These are phyloP conservation scores for Fusarium haematococcum DNA, from an alignment of 2,329 filamentous ascomycete genomes.

Conservation along the genomic window DNA sequence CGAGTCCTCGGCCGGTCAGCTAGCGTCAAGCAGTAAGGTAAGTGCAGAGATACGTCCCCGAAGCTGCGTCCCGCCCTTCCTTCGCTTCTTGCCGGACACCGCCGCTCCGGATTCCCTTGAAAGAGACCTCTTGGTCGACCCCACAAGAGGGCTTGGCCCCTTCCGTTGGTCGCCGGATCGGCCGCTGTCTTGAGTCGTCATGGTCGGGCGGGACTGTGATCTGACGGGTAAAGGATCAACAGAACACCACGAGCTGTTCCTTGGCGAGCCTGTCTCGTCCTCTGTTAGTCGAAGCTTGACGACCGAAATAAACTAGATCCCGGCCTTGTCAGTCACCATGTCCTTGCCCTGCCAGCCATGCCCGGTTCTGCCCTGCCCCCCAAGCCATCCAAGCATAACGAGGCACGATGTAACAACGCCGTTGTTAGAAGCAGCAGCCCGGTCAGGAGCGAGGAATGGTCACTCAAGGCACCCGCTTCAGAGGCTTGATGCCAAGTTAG, in stretches of 20 bases:
- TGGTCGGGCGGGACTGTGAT: not conserved
- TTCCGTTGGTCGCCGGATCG: constrained; percentile 1
- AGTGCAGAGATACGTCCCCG: constrained; percentile 15
- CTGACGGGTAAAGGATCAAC: constrained; percentile 5
- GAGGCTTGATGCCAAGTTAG: constrained; percentile 14
- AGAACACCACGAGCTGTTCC: not conserved
- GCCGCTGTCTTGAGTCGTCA: constrained; percentile 4
- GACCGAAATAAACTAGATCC: constrained; percentile 24
- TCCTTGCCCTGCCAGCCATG: not conserved
- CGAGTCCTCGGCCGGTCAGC: not conserved
- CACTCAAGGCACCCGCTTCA: not conserved
- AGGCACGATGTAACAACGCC: constrained; percentile 3
- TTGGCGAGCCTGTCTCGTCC: not conserved
- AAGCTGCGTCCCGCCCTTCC: constrained; percentile 9
- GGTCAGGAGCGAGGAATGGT: constrained; percentile 9
- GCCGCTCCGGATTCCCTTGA: constrained; percentile 14
- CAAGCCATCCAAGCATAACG: not conserved
- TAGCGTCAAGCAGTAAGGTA: constrained; percentile 13
- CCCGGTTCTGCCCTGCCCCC: not conserved
- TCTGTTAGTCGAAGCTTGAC: constrained; percentile 12
- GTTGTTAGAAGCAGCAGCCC: not conserved
- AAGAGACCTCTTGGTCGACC: not conserved
- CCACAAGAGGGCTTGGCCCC: constrained; percentile 4
- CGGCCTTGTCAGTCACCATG: constrained; percentile 8
- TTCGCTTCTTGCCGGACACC: constrained; percentile 28